Base-by-base conservation (phyloP, 1,139 yeast genomes). In the Candida glucosophila region DNA sequence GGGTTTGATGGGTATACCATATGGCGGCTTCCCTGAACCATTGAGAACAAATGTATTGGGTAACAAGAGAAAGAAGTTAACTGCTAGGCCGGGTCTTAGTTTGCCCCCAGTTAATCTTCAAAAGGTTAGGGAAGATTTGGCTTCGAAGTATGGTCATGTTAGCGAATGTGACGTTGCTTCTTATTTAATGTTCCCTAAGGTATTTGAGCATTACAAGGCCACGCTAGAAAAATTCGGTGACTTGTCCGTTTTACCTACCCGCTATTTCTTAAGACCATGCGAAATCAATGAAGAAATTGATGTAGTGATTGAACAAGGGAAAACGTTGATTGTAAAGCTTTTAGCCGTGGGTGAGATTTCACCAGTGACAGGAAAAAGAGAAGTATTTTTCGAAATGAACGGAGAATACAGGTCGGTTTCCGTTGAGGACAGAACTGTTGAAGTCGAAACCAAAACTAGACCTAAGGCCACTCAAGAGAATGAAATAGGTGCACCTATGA, bases 21-120 rank as follows among this genome's bases (percentile, higher is more conserved):
- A 83, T 52, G 98, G 98, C 41, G 99, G 99, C 5, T 90, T 92
- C 93, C 98, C 98, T 29, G 99, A 90, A 61, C 98, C 99, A 24
- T 69, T 90, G 56, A 78, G 98, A 63, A 67, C 95, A 24, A 82
- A 88, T 52, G 73, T 90, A 36, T 74, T 90, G 51, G 63, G 65
- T 27, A 73, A 73, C 51, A 88, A 86, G 75, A 80, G 99, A 61
- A 78, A 82, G 58, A 85, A 86, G 61, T 74, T 90, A 55, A 72
- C 75, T 35, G 64, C 69, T 43, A 80, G 98, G 58, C 98, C 99
- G 24, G 99, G 98, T 34, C 73, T 88, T 50, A 74, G 75, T 43
- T 65, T 90, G 49, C 69, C 75, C 32, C 96, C 98, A 40, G 67
- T 85, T 46, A 86, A 90, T 54, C 67, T 92, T 44, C 68, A 54